Base-by-base conservation (phyloP, 2,329 filamentous ascomycete genomes). In the Fusarium continuum region DNA sequence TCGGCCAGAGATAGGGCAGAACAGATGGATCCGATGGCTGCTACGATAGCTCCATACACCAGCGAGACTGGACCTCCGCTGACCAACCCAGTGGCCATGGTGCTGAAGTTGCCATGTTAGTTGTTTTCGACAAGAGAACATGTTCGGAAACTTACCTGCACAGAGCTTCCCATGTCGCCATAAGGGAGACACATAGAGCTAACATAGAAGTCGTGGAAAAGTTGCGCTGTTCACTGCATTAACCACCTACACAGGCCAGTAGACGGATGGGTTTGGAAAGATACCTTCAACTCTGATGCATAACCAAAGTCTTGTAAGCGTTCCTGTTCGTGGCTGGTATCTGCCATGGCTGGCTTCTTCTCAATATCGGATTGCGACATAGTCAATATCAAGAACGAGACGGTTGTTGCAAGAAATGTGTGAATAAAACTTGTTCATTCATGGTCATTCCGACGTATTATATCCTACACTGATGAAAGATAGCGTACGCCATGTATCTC, bases 161-260 rank as follows among this genome's bases (percentile, higher is more conserved):
- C 4, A 68, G 6, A 8, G 65, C 64, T 47, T 68, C 64, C 64
- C 64, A 67, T 14, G 64, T 67, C 2, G 63, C 52, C 64, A 67
- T 67, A 9, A 64, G 17, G 4, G 44, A 58, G 1, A 64, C 60
- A 3, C 50, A 58, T 3, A 52, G 28, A 2, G 58, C 47, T 3
- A 67, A 8, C 64, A 67, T 64, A 1, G 64, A 53, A 8, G 32
- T 32, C 0, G 51, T 26, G 2, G 64, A 67, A 8, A 66, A 66
- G 22, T 61, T 65, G 25, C 62, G 57, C 50, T 65, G 4, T 39
- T 22, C 16, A 20, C 14, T 9, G 11, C 8, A n/a, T 35, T 16
- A 31, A 28, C 13, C 28, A 29, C 28, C n/a, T 3, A 11, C 19
- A 29, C 8, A 14, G 4, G 4, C 3, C 13, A 19, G 32, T 16